Conservation (phyloP, 2,329 filamentous ascomycete species). For the Diatrype stigma region DNA sequence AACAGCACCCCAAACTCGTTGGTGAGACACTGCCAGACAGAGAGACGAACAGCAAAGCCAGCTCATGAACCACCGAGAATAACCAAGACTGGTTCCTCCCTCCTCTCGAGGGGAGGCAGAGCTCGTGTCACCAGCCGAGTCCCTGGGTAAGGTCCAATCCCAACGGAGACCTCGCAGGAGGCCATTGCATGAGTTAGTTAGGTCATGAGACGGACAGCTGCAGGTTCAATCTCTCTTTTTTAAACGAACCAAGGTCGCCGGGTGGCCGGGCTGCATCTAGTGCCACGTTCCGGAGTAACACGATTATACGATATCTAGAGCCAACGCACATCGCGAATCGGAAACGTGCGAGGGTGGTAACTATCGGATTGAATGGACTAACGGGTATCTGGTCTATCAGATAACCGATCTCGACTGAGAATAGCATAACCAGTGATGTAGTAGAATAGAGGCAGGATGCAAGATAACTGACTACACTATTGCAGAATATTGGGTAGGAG, state of each 20-base stretch:
- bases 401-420: too few relatives aligned
- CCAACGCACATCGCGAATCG: neutral
- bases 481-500: too few relatives aligned
- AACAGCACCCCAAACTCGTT: neutral
- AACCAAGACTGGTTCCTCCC: too few relatives aligned
- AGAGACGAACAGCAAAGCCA: too few relatives aligned
- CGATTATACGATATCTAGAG: neutral
- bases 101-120: neutral
- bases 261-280: neutral
- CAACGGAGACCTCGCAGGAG: neutral
- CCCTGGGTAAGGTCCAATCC: neutral
- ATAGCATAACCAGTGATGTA: too few relatives aligned
- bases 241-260: neutral
- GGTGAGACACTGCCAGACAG: too few relatives aligned
- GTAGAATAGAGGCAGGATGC: too few relatives aligned
- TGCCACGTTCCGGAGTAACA: neutral
- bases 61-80: neutral
- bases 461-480: too few relatives aligned
- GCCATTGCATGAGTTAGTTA: neutral
- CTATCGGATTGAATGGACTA: neutral
- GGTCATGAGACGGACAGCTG: neutral
- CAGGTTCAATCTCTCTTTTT: neutral
- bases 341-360: neutral
- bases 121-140: neutral
- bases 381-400: too few relatives aligned